Base-by-base conservation (phyloP, 176 grass and related monocot genomes). In the Oryza rufipogon region DNA sequence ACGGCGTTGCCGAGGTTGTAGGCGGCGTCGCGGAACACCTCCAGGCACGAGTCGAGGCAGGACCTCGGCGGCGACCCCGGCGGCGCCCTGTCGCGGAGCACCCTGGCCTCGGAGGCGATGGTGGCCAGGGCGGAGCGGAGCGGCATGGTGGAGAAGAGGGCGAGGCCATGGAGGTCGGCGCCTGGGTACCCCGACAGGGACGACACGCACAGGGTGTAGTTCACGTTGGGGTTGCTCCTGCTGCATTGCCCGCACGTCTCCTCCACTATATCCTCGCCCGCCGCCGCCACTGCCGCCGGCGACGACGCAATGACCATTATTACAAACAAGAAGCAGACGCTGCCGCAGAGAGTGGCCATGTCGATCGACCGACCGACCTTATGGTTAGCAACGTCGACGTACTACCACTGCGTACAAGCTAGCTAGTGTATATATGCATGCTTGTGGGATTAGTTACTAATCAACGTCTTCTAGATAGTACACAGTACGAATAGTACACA, bases 181-280 rank as follows among this genome's bases (percentile, higher is more conserved):
- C 22, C 5, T 0, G 91, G 84, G 8, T 89, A 28, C 0, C 2
- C 11, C 4, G 74, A 86, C 33, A 97, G 91, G 45, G 91, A 87
- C 1, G 87, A 3, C 0, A 97, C 36, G 20, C 91, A 97, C 20
- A 93, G 86, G 41, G 81, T 80, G 51, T 39, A 73, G 56, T 93
- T 86, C 52, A 93, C 84, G n/a, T 91, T 86, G 0, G 87, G 85
- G 69, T 80, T 44, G 17, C 48, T 68, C 23, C 32, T 4, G 15
- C 79, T 67, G 58, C 88, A 90, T 66, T 79, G 33, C 0, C 49
- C 34, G 74, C 88, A 90, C 14, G 88, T 90, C 5, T 86, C 79
- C 1, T 6, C n/a, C 7, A 86, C 17, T 9, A 83, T 82, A 8
- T 81, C 30, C 30, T 32, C 82, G 3, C 16, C 51, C 4, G 16